Percentiles rank a stretch among this genome's conserved stretches.
phyloP scores from a whole-genome alignment of 2,329 filamentous ascomycete species.

The Fusarium chaquense region DNA sequence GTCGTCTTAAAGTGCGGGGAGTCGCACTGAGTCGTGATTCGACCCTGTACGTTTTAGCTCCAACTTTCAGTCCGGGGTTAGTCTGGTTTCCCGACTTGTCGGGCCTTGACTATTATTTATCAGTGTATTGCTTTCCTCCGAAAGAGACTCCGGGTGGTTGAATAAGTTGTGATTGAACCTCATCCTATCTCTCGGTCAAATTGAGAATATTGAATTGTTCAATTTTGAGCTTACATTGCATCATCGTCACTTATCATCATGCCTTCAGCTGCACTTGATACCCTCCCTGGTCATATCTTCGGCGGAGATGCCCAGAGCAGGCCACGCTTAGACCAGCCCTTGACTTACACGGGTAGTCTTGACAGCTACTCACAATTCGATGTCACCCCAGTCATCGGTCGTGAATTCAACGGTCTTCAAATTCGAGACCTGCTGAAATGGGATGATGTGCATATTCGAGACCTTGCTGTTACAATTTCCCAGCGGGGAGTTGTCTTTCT shows the following conservation, averaged over 20 bases:
- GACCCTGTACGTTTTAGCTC: constrained; percentile 31
- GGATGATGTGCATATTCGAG: constrained; percentile 63
- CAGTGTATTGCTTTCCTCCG: constrained; percentile 11
- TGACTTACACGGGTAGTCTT: constrained; percentile 57
- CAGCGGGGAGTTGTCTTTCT: constrained; percentile 56
- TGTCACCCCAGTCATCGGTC: constrained; percentile 63
- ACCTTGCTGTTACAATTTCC: constrained; percentile 64
- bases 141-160: constrained; percentile 31
- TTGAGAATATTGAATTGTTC: constrained; percentile 6
- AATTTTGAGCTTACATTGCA: constrained; percentile 23
- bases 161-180: constrained; percentile 11
- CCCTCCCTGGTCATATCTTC: constrained; percentile 48
- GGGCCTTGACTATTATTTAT: constrained; percentile 25
- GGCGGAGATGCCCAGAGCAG: constrained; percentile 50
- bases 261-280: constrained; percentile 50
- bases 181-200: constrained; percentile 12
- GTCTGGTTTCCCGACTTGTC: constrained; percentile 11
- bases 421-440: constrained; percentile 51
- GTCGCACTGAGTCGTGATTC: constrained; percentile 44
- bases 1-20: constrained; percentile 47
- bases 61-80: constrained; percentile 39
- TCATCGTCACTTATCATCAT: constrained; percentile 54
- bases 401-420: constrained; percentile 58
- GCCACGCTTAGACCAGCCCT: constrained; percentile 50
- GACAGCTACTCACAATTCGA: constrained; percentile 54